Evolutionary conservation across 2,329 filamentous ascomycete genomes (phyloP).

Genomic region (Xylaria digitata): DNA sequence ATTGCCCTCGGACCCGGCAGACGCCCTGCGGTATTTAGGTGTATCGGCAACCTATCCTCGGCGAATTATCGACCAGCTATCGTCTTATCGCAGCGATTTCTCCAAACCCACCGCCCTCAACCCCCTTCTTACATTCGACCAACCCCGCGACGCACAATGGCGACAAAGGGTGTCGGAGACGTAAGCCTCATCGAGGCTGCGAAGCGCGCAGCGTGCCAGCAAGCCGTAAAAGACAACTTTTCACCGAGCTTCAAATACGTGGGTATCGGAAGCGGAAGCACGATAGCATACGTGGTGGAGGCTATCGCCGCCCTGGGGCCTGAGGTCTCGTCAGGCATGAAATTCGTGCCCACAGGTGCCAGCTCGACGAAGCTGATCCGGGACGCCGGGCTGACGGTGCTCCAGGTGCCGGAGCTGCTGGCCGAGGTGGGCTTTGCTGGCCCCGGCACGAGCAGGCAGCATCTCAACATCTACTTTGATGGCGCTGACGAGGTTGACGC

Average conservation of each 20-base stretch:
- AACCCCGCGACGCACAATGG: constrained; percentile 31
- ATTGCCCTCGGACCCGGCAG: constrained; percentile 10
- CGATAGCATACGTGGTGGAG: constrained; percentile 86
- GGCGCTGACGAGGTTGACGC: constrained; percentile 97
- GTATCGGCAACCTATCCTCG: not conserved
- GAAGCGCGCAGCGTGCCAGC: constrained; percentile 79
- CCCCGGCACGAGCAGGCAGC: constrained; percentile 58
- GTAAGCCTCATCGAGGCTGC: constrained; percentile 71
- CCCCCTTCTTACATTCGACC: constrained; percentile 1
- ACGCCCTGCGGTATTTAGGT: constrained; percentile 32
- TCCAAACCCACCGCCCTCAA: constrained; percentile 8
- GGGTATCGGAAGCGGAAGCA: constrained; percentile 85
- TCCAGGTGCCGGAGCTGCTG: constrained; percentile 81
- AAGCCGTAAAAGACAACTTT: constrained; percentile 74
- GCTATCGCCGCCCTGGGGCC: constrained; percentile 74
- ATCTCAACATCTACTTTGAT: constrained; percentile 92
- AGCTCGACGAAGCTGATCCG: constrained; percentile 90
- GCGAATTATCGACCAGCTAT: constrained; percentile 4
- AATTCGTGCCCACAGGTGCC: constrained; percentile 91
- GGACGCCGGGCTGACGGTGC: constrained; percentile 78
- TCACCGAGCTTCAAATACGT: constrained; percentile 87
- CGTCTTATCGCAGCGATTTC: not conserved
- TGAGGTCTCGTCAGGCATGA: constrained; percentile 70
- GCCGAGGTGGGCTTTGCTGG: constrained; percentile 55
- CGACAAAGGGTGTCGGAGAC: constrained; percentile 32